Evolutionary conservation across 331 rosid genomes (phyloP), one percentile per base, ranked within the genome.

Genomic region (Pyrus hybrid): DNA sequence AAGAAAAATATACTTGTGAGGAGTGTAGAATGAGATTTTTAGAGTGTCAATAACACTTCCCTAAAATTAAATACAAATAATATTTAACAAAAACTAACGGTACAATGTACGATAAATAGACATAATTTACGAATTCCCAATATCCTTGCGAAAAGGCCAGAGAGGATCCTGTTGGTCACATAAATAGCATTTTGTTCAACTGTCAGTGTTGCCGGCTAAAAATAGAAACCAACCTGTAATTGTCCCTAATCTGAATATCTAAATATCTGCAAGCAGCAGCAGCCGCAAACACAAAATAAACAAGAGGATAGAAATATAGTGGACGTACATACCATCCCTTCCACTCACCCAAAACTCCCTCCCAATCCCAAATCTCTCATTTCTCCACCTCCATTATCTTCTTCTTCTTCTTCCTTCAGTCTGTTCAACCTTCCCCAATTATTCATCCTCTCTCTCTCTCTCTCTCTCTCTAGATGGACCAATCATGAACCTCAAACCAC

Each of bases 401-500:
- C 73, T 35, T 25, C 76, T 75, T 5, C 78, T 26, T 28, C 67
- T 6, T 17, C 26, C 25, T 17, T 20, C 67, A 28, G 12, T 62
- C 33, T 26, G 1, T 21, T 35, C 4, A 70, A 28, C 6, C 20
- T 21, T 47, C 33, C 33, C 63, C 56, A 11, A 54, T 66, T 6
- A 51, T 12, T 64, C 43, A 37, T 13, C 49, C 74, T 30, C 57
- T 11, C 68, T 32, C 69, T 53, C 17, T 21, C 70, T 43, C 23
- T 23, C 65, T 30, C 16, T 18, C 5, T 26, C 74, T 63, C 84
- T 63, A 75, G 51, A 91, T 91, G 98, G 92, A 73, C 64, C 80
- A 81, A 73, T 78, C 71, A 93, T 93, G 98, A 94, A 81, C 77
- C 67, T 83, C 13, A 72, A 72, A 13, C 77, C 82, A 1, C 80